Conservation (phyloP, 2,329 filamentous ascomycete species). For the Septoria linicola region DNA sequence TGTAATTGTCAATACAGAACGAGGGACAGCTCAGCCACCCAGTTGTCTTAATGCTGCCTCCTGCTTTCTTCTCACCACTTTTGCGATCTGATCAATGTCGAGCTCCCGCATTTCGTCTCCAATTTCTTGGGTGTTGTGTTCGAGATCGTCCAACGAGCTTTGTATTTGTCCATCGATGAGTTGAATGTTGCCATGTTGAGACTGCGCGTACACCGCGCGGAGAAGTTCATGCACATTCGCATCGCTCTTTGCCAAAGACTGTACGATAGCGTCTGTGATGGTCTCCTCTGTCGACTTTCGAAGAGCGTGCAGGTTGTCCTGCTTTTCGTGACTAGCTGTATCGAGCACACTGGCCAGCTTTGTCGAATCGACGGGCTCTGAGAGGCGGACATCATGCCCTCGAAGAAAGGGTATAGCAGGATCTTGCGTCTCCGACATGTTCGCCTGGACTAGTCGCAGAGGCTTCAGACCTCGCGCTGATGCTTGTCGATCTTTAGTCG, state of each 20-base stretch:
- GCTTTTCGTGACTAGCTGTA: constrained; percentile 36
- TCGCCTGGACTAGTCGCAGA: constrained; percentile 35
- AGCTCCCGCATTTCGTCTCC: constrained; percentile 41
- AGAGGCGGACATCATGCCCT: constrained; percentile 31
- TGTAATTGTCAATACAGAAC: no score
- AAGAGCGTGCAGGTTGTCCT: constrained; percentile 39
- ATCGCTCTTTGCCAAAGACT: constrained; percentile 41
- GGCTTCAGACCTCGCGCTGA: constrained; percentile 33
- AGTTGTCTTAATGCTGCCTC: constrained; percentile 15
- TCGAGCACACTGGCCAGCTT: constrained; percentile 32
- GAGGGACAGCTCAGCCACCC: constrained; percentile 5
- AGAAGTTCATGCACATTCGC: constrained; percentile 40
- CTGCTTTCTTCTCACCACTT: constrained; percentile 26
- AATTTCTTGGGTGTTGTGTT: constrained; percentile 40
- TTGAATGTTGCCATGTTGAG: constrained; percentile 22
- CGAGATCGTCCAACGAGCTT: constrained; percentile 38
- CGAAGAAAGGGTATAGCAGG: constrained; percentile 33
- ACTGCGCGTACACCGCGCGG: constrained; percentile 41
- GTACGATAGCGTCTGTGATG: constrained; percentile 38
- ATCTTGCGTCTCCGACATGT: constrained; percentile 34
- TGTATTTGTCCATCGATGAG: constrained; percentile 31
- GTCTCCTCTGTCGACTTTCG: constrained; percentile 36
- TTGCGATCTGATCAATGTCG: constrained; percentile 31
- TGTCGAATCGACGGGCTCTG: constrained; percentile 17
- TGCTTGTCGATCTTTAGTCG: constrained; percentile 28